Evolutionary conservation across 208 protist species (phyloP), one percentile per base, ranked within the genome.

Genomic region (Trypanosoma melophagium): DNA sequence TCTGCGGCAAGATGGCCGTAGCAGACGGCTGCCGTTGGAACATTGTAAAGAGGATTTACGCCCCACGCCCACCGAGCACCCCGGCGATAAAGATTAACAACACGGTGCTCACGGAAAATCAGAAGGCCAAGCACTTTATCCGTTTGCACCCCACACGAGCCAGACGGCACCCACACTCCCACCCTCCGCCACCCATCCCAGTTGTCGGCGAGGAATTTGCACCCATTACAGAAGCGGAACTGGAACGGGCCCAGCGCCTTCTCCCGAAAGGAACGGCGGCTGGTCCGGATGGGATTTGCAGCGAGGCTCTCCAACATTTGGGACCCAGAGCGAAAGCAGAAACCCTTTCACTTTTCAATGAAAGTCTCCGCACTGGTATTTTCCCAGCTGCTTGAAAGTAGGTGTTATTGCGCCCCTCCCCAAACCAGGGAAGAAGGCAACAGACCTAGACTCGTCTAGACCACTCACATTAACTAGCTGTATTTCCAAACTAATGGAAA

Each of bases 401-500:
- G 64, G 53, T 16, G 40, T 45, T 10, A 71, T 77, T 44, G 45
- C 66, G 16, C 64, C 71, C 21, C 53, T 71, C 24, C 44, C 71
- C 10, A 77, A 77, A 56, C 59, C 53, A 14, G 44, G 50, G 19
- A 71, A 77, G 57, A 54, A 45, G 19, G 40, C 44, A 5, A 53
- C 41, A 12, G 51, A 61, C 40, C 54, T 50, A 10, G 60, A 19
- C n/a, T 71, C 64, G 0, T 66, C 54, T 31, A 28, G 55, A 14
- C 71, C 55, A 3, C 1, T 66, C 9, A 66, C 71, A 5, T 45
- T 77, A 12, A 73, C 64, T 7, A 71, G 54, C 16, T 57, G 51
- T 35, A 0, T 73, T 2, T 68, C 51, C 45, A 77, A 73, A 60
- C 1, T 68, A 17, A 42, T 73, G 66, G 72, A 77, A 55, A 21